Evolutionary conservation across 192 early-diverging fungal genomes (phyloP).

Genomic region (Lobulomyces angularis): DNA sequence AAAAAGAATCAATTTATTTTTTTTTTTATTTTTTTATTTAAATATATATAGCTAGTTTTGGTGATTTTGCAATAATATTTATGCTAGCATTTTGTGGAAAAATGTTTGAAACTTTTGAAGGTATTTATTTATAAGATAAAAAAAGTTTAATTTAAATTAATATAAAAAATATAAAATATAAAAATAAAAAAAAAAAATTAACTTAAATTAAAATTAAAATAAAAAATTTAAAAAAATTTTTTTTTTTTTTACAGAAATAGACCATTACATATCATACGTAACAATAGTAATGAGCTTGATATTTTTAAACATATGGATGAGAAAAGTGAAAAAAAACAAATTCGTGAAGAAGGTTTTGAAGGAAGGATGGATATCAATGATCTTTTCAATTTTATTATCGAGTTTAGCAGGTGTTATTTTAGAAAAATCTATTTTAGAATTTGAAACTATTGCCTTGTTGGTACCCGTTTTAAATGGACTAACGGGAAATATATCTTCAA

Average conservation of each 20-base stretch:
- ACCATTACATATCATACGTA: background rate
- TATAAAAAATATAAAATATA: too few relatives aligned
- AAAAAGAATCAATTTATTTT: too few relatives aligned
- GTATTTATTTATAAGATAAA: background rate
- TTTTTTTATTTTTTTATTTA: too few relatives aligned
- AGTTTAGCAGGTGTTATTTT: conserved; percentile 54
- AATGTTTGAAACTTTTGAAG: conserved; percentile 23
- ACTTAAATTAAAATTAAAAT: too few relatives aligned
- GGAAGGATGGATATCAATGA: conserved; percentile 64
- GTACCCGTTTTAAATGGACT: conserved; percentile 54
- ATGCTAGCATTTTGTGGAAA: conserved; percentile 37
- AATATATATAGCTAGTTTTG: too few relatives aligned
- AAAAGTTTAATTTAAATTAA: background rate
- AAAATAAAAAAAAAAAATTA: too few relatives aligned
- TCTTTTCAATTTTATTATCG: conserved; percentile 56
- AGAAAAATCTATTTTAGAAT: conserved; percentile 54
- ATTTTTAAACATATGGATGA: too few relatives aligned
- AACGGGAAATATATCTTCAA: conserved; percentile 19
- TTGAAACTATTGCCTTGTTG: conserved; percentile 49
- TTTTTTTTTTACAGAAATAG: too few relatives aligned
- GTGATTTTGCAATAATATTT: conserved; percentile 58
- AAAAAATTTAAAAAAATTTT: too few relatives aligned
- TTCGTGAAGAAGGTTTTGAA: conserved; percentile 49
- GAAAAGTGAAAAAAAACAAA: conserved; percentile 49
- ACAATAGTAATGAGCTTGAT: too few relatives aligned